Percentiles rank a stretch among this genome's conserved stretches.
phyloP scores from a whole-genome alignment of 2,329 filamentous ascomycete genomes.

The Anthostomella pinea region DNA sequence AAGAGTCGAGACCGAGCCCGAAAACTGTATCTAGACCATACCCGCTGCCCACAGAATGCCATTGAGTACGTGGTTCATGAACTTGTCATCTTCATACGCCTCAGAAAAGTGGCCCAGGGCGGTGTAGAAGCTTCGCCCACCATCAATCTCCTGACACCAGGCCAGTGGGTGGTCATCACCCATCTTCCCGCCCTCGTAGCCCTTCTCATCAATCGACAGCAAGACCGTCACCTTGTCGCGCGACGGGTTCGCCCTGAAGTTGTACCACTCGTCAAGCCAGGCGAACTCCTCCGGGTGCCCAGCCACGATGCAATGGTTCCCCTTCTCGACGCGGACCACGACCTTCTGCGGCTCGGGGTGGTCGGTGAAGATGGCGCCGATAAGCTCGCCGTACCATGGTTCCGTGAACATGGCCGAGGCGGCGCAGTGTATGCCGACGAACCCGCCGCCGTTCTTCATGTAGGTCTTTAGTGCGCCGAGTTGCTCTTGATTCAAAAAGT shows the following conservation, averaged over 20 bases:
- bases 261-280: constrained; percentile 44
- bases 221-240: constrained; percentile 32
- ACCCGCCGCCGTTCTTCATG: constrained; percentile 34
- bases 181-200: constrained; percentile 35
- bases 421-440: constrained; percentile 42
- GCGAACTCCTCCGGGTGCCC: constrained; percentile 18
- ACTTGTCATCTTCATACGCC: constrained; percentile 34
- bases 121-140: constrained; percentile 39
- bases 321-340: constrained; percentile 29
- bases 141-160: constrained; percentile 40
- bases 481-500: constrained; percentile 34
- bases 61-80: constrained; percentile 23
- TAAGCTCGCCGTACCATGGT: constrained; percentile 37
- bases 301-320: constrained; percentile 29
- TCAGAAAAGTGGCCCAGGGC: constrained; percentile 41
- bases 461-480: constrained; percentile 33
- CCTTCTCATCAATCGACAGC: constrained; percentile 35
- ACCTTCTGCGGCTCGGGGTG: constrained; percentile 38
- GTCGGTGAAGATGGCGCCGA: constrained; percentile 37
- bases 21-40: constrained; percentile 3
- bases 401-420: constrained; percentile 32
- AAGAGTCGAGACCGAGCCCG: no score
- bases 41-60: constrained; percentile 21
- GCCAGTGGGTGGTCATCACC: constrained; percentile 38
- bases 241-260: constrained; percentile 35